A percentile compares a stretch with the other conserved stretches of the same genome.
These are phyloP conservation scores for Amaranthus cruentus DNA, from an alignment of 148 eudicot species.

Conservation along the genomic window DNA sequence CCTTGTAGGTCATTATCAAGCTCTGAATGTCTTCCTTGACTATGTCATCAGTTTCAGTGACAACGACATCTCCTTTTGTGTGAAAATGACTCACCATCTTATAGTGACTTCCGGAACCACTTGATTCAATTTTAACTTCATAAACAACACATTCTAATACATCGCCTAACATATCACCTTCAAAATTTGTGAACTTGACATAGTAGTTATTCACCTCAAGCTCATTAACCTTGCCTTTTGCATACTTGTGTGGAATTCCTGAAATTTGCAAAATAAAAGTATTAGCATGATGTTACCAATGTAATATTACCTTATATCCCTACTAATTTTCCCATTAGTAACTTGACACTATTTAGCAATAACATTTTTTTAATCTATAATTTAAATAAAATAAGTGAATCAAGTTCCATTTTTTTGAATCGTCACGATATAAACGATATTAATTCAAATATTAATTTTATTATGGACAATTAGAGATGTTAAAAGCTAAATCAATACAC, in stretches of 20 bases:
- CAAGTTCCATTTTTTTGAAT: not conserved
- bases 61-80: constrained; percentile 9
- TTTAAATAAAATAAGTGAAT: not conserved
- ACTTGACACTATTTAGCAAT: too few relatives aligned
- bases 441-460: not conserved
- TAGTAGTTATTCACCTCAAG: constrained; percentile 3
- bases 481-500: too few relatives aligned
- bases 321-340: too few relatives aligned
- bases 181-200: constrained; percentile 15
- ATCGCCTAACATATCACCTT: not conserved
- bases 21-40: not conserved
- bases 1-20: not conserved
- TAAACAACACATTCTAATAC: constrained; percentile 1
- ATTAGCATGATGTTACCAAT: too few relatives aligned
- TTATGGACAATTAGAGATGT: not conserved
- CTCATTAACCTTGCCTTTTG: constrained; percentile 8
- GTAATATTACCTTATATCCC: too few relatives aligned
- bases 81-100: constrained; percentile 6
- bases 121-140: not conserved
- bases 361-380: not conserved
- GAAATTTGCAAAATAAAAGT: too few relatives aligned
- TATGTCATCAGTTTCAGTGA: not conserved
- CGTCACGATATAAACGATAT: too few relatives aligned
- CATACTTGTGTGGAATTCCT: constrained; percentile 13
- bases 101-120: constrained; percentile 9